These are phyloP conservation scores for Exophiala xenobiotica DNA, from an alignment of 2,329 filamentous ascomycete species.

Conservation along the genomic window DNA sequence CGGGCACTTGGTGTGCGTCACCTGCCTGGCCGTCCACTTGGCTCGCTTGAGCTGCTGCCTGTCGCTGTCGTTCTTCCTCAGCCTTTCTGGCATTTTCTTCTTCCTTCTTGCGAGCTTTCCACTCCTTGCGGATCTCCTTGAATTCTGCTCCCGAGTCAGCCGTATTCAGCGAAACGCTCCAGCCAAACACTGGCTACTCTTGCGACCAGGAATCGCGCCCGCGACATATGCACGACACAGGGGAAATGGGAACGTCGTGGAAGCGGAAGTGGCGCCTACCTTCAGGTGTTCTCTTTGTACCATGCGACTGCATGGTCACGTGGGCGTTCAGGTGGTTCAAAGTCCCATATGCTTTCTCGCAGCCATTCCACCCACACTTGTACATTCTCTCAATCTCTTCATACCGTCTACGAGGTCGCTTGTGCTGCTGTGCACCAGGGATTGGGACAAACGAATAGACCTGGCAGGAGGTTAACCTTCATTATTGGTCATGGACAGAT, in stretches of 20 bases:
- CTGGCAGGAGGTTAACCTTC: conserved; percentile 44
- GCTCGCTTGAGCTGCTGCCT: conserved; percentile 57
- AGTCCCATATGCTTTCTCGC: conserved; percentile 97
- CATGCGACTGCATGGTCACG: conserved; percentile 98
- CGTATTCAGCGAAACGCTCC: neutral
- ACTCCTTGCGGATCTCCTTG: conserved; percentile 98
- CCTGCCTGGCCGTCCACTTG: conserved; percentile 50
- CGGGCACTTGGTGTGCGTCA: conserved; percentile 44
- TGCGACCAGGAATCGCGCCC: too few species aligned
- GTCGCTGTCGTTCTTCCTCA: conserved; percentile 74
- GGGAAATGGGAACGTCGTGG: too few species aligned
- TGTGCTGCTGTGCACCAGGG: conserved; percentile 91
- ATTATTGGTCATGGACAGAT: neutral
- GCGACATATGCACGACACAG: too few species aligned
- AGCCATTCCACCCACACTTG: conserved; percentile 97
- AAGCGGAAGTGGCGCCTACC: conserved; percentile 63
- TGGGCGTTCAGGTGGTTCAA: conserved; percentile 97
- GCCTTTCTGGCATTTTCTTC: conserved; percentile 87
- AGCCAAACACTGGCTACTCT: too few species aligned
- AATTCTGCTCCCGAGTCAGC: conserved; percentile 65
- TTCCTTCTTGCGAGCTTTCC: conserved; percentile 99
- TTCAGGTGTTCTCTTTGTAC: conserved; percentile 91
- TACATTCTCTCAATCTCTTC: conserved; percentile 99
- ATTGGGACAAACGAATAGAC: conserved; percentile 98
- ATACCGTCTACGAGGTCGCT: conserved; percentile 86